phyloP scores from a whole-genome alignment of 306 rosid genomes.

The Chamaecrista fasciculata region DNA sequence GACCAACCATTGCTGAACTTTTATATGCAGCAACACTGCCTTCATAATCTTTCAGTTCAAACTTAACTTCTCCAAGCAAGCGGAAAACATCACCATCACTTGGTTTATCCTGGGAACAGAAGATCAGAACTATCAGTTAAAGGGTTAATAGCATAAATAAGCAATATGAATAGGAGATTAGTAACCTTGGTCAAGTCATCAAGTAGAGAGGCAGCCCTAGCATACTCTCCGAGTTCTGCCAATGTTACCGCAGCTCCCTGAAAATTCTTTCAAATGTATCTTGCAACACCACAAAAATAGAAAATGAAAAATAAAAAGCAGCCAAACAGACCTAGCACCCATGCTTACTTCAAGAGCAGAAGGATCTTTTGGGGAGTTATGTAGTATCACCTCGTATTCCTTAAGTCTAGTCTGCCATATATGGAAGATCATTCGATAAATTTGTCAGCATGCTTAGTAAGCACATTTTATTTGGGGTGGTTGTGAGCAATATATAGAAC shows the following conservation, averaged over 20 bases:
- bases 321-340: conserved; percentile 31
- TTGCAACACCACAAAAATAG: no score
- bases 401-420: conserved; percentile 70
- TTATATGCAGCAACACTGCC: conserved; percentile 83
- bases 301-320: conserved; percentile 28
- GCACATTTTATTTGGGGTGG: neutral
- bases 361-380: conserved; percentile 72
- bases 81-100: conserved; percentile 78
- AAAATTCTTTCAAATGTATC: conserved; percentile 35
- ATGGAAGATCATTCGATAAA: conserved; percentile 26
- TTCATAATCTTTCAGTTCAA: conserved; percentile 70
- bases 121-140: conserved; percentile 7
- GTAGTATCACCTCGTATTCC: conserved; percentile 67
- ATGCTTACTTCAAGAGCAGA: conserved; percentile 83
- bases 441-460: conserved; percentile 13
- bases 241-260: conserved; percentile 95
- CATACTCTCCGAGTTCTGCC: conserved; percentile 81
- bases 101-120: conserved; percentile 57
- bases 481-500: neutral
- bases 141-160: conserved; percentile 1
- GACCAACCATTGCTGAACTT: conserved; percentile 66
- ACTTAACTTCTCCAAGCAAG: conserved; percentile 91
- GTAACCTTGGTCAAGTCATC: conserved; percentile 76
- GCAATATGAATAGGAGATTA: conserved; percentile 20
- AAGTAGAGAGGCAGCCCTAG: conserved; percentile 73